These are phyloP conservation scores for Peronospora tabacina DNA, from an alignment of 352 stramenopile genomes.

Conservation along the genomic window DNA sequence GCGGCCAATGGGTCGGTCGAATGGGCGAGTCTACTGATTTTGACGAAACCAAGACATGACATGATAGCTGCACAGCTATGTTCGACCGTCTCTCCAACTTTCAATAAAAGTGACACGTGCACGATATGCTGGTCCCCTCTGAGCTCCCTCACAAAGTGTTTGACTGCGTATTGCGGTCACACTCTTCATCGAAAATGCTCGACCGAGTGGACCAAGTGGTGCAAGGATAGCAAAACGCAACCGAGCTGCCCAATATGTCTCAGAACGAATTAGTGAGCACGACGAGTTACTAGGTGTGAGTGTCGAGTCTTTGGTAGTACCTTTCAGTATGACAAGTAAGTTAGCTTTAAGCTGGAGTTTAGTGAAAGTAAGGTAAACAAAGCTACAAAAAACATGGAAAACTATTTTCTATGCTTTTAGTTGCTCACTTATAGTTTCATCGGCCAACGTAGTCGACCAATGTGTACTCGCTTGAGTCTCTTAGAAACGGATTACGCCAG, in stretches of 20 bases:
- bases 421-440: too few relatives aligned
- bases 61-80: background rate
- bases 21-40: conserved; percentile 19
- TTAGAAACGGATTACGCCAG: too few relatives aligned
- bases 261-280: background rate
- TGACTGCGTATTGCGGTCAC: conserved; percentile 8
- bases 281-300: too few relatives aligned
- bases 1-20: background rate
- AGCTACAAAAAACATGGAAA: too few relatives aligned
- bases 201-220: conserved; percentile 13
- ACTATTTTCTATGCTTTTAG: too few relatives aligned
- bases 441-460: too few relatives aligned
- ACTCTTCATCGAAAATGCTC: conserved; percentile 15
- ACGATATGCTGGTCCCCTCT: conserved; percentile 16
- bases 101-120: conserved; percentile 1
- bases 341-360: too few relatives aligned
- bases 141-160: background rate
- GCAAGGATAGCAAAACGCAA: background rate
- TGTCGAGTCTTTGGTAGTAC: too few relatives aligned
- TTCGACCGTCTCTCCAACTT: background rate
- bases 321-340: too few relatives aligned
- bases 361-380: too few relatives aligned
- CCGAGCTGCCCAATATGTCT: conserved; percentile 17
- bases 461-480: too few relatives aligned
- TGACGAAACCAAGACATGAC: conserved; percentile 1